Evolutionary conservation across 805 yeast species (phyloP), one percentile per base, ranked within the genome.

Genomic region (Saccharomycopsis fibuligera): DNA sequence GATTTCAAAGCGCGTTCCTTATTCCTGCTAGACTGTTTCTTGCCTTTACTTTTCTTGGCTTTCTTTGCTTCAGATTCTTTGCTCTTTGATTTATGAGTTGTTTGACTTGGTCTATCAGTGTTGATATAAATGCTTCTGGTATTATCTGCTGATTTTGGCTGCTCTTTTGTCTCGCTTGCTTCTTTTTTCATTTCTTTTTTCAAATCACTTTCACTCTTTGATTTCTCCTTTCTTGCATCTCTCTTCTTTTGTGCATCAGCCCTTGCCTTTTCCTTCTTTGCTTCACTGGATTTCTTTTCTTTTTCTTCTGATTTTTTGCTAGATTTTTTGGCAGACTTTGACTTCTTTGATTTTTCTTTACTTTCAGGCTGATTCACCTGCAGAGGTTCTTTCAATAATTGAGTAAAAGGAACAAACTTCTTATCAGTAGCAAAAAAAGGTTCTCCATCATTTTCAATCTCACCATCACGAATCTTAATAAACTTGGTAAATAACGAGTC

Each of bases 401-500:
- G 5, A 10, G 6, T n/a, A 16, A 33, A 10, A 33, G 14, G n/a
- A 9, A 33, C n/a, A 17, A 33, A 17, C 37, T 5, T 8, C 17
- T 16, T 33, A 37, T 16, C 37, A 12, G 19, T 19, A 14, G 23
- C n/a, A n/a, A 42, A 24, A n/a, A 16, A 42, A 5, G 25, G 37
- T 10, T n/a, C 23, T 12, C 38, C 45, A 22, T 27, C 38, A 23
- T 27, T 24, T 30, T 42, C 45, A 17, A 30, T 19, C 22, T 42
- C 45, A 4, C 33, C 33, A n/a, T 22, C 8, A n/a, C n/a, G 5
- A 12, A 42, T 33, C 38, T 42, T 27, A 22, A 29, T 6, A 33
- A 42, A 42, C 37, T 31, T 42, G 14, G n/a, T 6, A 16, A 42
- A 30, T 8, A 22, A 19, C 12, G 36, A 38, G 17, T 42, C 45